These are phyloP conservation scores for Thalassiosira delicatula DNA, from an alignment of 352 stramenopile genomes.

Conservation along the genomic window DNA sequence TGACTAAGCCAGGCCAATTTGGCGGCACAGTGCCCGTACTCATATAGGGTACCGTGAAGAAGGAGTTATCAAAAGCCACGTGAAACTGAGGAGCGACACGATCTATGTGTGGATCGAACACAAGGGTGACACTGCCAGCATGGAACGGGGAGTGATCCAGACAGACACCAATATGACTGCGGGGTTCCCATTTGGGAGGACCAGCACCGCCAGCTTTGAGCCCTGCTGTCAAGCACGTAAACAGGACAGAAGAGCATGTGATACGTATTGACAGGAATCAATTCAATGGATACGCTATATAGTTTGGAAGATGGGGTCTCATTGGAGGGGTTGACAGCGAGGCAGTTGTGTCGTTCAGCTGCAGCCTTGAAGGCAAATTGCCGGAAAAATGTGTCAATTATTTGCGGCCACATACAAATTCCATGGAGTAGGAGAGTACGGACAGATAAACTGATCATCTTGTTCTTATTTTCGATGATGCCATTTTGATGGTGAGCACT, in stretches of 20 bases:
- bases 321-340: conserved; percentile 4
- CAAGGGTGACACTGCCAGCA: conserved; percentile 42
- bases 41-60: conserved; percentile 22
- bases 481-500: conserved; percentile 51
- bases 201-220: conserved; percentile 25
- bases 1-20: conserved; percentile 16
- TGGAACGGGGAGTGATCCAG: conserved; percentile 47
- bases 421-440: conserved; percentile 12
- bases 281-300: not conserved
- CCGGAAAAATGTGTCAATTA: conserved; percentile 27
- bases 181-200: conserved; percentile 42
- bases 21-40: conserved; percentile 1
- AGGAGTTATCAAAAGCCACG: conserved; percentile 44
- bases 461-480: conserved; percentile 26
- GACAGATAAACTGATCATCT: not conserved
- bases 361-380: conserved; percentile 31
- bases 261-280: not conserved
- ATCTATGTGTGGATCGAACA: conserved; percentile 52
- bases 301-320: conserved; percentile 4
- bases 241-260: conserved; percentile 24
- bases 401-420: not conserved
- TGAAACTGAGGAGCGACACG: conserved; percentile 63
- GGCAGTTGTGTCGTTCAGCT: conserved; percentile 12
- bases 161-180: conserved; percentile 47
- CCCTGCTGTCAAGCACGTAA: conserved; percentile 4